A percentile compares a stretch with the other conserved stretches of the same genome.
These are phyloP conservation scores for Leucosporidium creatinivorum DNA, from an alignment of 768 basidiomycete genomes.

Conservation along the genomic window DNA sequence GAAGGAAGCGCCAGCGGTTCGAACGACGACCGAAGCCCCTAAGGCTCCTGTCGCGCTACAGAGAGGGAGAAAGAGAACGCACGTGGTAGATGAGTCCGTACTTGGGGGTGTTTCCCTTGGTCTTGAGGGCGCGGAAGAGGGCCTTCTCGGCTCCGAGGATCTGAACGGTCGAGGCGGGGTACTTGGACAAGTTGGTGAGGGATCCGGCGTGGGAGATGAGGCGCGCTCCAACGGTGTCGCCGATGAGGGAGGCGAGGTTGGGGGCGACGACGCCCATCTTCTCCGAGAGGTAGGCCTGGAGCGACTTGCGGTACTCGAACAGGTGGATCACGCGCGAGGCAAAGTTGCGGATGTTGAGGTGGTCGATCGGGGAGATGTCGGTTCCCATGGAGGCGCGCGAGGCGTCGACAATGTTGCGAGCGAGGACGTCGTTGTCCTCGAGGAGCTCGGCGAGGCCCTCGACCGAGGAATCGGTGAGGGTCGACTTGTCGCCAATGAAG, in stretches of 20 bases:
- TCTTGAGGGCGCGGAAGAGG: slow-evolving; percentile 92
- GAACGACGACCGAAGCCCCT: too few species aligned
- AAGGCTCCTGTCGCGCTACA: too few species aligned
- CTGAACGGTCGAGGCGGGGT: slow-evolving; percentile 96
- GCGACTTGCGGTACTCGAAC: slow-evolving; percentile 84
- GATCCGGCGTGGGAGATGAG: slow-evolving; percentile 86
- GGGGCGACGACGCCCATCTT: slow-evolving; percentile 98
- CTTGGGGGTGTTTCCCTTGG: slow-evolving; percentile 96
- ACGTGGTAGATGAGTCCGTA: slow-evolving; percentile 92
- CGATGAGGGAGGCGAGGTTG: slow-evolving; percentile 78
- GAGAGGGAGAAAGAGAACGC: not conserved
- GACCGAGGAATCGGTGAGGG: slow-evolving; percentile 67
- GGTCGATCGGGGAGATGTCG: slow-evolving; percentile 79
- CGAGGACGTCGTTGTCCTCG: slow-evolving; percentile 62
- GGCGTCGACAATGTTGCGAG: slow-evolving; percentile 91
- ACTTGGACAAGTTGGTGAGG: slow-evolving; percentile 93
- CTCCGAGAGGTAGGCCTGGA: slow-evolving; percentile 78
- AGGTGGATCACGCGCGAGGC: slow-evolving; percentile 83
- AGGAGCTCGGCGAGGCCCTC: slow-evolving; percentile 69
- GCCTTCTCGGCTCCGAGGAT: slow-evolving; percentile 98
- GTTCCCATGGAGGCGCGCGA: slow-evolving; percentile 92
- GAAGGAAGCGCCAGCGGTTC: too few species aligned
- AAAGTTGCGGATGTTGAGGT: slow-evolving; percentile 90
- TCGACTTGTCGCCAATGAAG: slow-evolving; percentile 84
- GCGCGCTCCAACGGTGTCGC: slow-evolving; percentile 67